Conservation (phyloP, 2,329 filamentous ascomycete genomes). For the Acrocalymma vagum region DNA sequence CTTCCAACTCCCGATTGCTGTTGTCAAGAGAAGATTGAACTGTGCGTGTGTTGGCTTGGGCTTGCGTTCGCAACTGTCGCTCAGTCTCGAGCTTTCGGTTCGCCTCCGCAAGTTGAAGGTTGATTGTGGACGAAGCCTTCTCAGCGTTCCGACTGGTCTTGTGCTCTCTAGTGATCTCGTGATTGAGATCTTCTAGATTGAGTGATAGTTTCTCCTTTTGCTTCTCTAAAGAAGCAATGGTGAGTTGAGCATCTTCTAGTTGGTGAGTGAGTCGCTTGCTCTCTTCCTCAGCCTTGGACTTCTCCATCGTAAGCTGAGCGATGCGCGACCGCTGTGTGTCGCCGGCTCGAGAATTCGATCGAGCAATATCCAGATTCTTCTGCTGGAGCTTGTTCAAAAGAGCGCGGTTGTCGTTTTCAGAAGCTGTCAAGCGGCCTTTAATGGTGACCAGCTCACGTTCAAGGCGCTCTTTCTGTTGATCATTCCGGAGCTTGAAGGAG, state of each 20-base stretch:
- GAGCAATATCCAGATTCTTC: slow-evolving; percentile 94
- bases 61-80: slow-evolving; percentile 82
- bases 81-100: slow-evolving; percentile 93
- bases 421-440: slow-evolving; percentile 87
- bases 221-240: slow-evolving; percentile 86
- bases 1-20: slow-evolving; percentile 80
- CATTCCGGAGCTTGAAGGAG: slow-evolving; percentile 86
- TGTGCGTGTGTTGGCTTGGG: slow-evolving; percentile 83
- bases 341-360: slow-evolving; percentile 84
- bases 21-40: slow-evolving; percentile 81
- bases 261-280: slow-evolving; percentile 83
- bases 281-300: slow-evolving; percentile 82
- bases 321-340: slow-evolving; percentile 84
- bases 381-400: slow-evolving; percentile 98
- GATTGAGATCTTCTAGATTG: slow-evolving; percentile 88
- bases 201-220: slow-evolving; percentile 92
- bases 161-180: slow-evolving; percentile 88
- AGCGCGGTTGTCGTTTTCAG: slow-evolving; percentile 94
- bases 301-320: slow-evolving; percentile 80
- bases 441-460: slow-evolving; percentile 91
- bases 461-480: slow-evolving; percentile 91
- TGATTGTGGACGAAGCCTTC: slow-evolving; percentile 81
- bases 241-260: slow-evolving; percentile 83
- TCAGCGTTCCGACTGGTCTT: slow-evolving; percentile 91
- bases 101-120: slow-evolving; percentile 84